phyloP scores from a whole-genome alignment of 495 filamentous ascomycete genomes.

The Clohesyomyces aquaticus region DNA sequence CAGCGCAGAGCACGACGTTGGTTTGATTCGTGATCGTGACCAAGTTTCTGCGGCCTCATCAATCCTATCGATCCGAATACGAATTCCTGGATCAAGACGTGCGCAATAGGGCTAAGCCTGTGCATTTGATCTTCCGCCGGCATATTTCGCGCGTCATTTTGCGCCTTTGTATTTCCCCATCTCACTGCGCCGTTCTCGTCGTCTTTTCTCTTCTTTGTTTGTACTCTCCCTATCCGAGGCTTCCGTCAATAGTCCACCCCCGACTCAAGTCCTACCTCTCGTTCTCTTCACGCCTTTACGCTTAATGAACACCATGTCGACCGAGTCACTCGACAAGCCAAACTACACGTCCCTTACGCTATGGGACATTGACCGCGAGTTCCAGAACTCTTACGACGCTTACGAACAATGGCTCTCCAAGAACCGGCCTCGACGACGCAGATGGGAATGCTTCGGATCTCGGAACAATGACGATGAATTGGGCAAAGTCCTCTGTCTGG shows the following conservation, averaged over 20 bases:
- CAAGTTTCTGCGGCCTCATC: slow-evolving; percentile 34
- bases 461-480: slow-evolving; percentile 19
- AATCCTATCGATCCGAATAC: no score
- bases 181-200: not conserved
- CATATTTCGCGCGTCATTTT: not conserved
- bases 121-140: not conserved
- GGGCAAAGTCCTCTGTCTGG: slow-evolving; percentile 13
- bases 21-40: not conserved
- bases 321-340: slow-evolving; percentile 22
- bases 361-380: slow-evolving; percentile 38
- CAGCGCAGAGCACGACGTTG: slow-evolving; percentile 16
- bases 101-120: not conserved
- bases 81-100: not conserved
- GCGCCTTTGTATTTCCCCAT: not conserved
- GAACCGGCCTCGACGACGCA: slow-evolving; percentile 4
- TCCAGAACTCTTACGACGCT: slow-evolving; percentile 29
- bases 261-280: no score
- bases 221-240: no score
- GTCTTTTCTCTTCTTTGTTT: no score
- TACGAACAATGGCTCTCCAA: slow-evolving; percentile 29
- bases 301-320: not conserved
- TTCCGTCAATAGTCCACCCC: no score
- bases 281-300: not conserved
- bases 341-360: slow-evolving; percentile 25
- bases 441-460: slow-evolving; percentile 16